phyloP scores from a whole-genome alignment of 768 basidiomycete genomes.

The Mrakia blollopis region DNA sequence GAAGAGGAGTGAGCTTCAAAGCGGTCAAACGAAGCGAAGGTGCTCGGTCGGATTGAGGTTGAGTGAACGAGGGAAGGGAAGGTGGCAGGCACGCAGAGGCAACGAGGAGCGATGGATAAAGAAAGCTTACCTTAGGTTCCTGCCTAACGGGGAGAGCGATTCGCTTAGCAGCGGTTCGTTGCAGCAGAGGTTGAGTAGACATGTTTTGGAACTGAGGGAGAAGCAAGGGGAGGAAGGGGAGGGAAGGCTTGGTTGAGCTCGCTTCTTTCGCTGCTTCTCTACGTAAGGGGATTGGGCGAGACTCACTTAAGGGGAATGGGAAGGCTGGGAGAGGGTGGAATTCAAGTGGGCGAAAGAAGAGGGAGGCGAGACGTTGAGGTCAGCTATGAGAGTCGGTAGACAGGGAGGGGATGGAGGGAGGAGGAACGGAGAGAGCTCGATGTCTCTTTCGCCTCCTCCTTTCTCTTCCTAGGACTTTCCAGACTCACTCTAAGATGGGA shows the following conservation, averaged over 20 bases:
- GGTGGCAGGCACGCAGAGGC: not conserved
- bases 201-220: conserved; percentile 47
- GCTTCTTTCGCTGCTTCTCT: not conserved
- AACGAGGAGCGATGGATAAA: not conserved
- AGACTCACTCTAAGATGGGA: no score
- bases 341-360: not conserved
- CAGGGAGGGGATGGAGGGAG: no score
- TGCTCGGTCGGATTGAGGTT: not conserved
- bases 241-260: not conserved
- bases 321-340: not conserved
- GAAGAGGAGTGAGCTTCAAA: not conserved
- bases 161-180: conserved; percentile 75
- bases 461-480: not conserved
- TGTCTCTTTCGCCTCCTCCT: not conserved
- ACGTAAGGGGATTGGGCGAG: not conserved
- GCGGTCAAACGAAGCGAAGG: no score
- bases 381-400: no score
- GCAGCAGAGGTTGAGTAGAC: conserved; percentile 97
- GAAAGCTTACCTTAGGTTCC: conserved; percentile 45
- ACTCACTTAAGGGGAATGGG: not conserved
- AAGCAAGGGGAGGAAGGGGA: not conserved
- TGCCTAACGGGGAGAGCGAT: conserved; percentile 91
- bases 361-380: no score
- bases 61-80: not conserved
- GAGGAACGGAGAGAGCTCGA: not conserved